phyloP scores from a whole-genome alignment of 495 filamentous ascomycete genomes.

The Tetracladium marchalianum region DNA sequence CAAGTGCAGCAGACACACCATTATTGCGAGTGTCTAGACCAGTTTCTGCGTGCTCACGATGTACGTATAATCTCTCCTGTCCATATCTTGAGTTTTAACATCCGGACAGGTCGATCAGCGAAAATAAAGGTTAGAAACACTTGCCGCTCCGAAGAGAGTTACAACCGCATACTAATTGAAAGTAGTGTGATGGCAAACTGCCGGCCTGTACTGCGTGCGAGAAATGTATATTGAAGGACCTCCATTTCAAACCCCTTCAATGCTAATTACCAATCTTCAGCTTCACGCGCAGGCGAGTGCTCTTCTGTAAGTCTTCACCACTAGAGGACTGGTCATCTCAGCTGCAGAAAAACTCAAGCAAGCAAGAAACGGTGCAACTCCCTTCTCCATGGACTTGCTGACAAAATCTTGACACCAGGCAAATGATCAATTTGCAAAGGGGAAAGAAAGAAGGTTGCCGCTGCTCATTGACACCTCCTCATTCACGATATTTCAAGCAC shows the following conservation, averaged over 20 bases:
- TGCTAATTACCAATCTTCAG: too few species aligned
- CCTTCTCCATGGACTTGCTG: too few species aligned
- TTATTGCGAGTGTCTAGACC: conserved; percentile 82
- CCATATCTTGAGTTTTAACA: background rate
- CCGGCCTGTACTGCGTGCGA: conserved; percentile 91
- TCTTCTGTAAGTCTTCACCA: conserved; percentile 38
- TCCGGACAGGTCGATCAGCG: conserved; percentile 52
- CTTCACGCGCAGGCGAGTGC: conserved; percentile 69
- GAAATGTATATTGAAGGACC: conserved; percentile 29
- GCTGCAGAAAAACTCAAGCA: too few species aligned
- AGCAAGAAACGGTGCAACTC: too few species aligned
- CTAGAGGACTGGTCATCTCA: too few species aligned
- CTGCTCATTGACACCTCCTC: background rate
- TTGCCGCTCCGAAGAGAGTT: background rate
- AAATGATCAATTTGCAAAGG: conserved; percentile 86
- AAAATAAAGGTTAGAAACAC: conserved; percentile 55
- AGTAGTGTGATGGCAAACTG: conserved; percentile 81
- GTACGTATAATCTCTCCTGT: conserved; percentile 30
- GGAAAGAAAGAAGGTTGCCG: conserved; percentile 68
- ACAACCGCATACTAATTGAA: background rate
- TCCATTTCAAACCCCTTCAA: too few species aligned
- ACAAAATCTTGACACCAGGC: conserved; percentile 25
- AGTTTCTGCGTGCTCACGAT: conserved; percentile 87
- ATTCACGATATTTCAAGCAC: background rate
- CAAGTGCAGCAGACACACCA: conserved; percentile 50